phyloP scores from a whole-genome alignment of 805 yeast species.

The Hanseniaspora jakobsenii region DNA sequence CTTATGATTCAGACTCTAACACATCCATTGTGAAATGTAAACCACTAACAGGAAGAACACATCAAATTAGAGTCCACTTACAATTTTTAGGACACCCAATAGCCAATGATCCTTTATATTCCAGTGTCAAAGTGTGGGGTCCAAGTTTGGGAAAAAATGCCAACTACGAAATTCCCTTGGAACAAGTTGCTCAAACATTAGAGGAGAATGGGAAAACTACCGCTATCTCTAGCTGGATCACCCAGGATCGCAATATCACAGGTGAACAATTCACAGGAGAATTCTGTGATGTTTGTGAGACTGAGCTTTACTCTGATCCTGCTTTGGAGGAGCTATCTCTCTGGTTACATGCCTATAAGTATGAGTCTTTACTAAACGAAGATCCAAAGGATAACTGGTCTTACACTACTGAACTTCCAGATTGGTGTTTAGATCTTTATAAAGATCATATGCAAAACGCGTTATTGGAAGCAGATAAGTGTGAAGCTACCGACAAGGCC shows the following conservation, averaged over 20 bases:
- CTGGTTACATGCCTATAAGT: constrained; percentile 84
- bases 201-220: constrained; percentile 59
- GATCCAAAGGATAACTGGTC: constrained; percentile 43
- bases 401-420: constrained; percentile 64
- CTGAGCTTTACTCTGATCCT: constrained; percentile 73
- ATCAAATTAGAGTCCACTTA: constrained; percentile 86
- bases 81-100: constrained; percentile 85
- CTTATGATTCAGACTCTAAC: constrained; percentile 42
- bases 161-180: constrained; percentile 33
- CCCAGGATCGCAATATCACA: constrained; percentile 52
- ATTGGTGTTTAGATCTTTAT: constrained; percentile 63
- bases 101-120: constrained; percentile 83
- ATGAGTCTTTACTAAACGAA: constrained; percentile 38
- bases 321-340: constrained; percentile 75
- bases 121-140: constrained; percentile 77
- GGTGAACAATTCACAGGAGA: constrained; percentile 29
- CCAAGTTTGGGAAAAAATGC: constrained; percentile 51
- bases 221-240: constrained; percentile 55
- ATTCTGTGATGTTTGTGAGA: constrained; percentile 51
- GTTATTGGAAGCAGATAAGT: constrained; percentile 61
- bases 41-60: constrained; percentile 89
- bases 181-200: constrained; percentile 37
- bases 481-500: constrained; percentile 73
- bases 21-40: constrained; percentile 60
- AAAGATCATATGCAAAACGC: constrained; percentile 61